Percentiles rank a stretch among this genome's conserved stretches.
These are phyloP conservation scores for Plasmodium sp. DNA, from an alignment of 169 alveolate genomes.

Conservation along the genomic window DNA sequence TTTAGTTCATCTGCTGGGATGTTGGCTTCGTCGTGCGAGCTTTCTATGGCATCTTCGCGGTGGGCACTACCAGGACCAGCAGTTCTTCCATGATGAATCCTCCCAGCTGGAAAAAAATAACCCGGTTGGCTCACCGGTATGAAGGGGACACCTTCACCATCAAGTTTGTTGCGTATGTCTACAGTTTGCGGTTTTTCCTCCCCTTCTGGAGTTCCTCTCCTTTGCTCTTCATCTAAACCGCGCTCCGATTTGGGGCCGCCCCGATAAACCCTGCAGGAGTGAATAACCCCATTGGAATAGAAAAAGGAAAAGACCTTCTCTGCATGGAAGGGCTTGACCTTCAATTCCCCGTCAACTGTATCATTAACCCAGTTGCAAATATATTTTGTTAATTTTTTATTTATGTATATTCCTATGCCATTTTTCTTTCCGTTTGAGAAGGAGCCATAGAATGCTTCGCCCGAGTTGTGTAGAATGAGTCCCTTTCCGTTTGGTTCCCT, in stretches of 20 bases:
- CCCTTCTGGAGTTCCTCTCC: background rate
- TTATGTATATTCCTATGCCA: constrained; percentile 45
- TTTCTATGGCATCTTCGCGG: background rate
- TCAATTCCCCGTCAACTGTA: background rate
- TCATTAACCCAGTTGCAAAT: constrained; percentile 21
- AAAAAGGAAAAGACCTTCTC: constrained; percentile 2
- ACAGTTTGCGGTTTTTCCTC: background rate
- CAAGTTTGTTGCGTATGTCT: background rate
- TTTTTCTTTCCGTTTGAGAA: constrained; percentile 43
- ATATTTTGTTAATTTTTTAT: constrained; percentile 25
- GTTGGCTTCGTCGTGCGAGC: background rate
- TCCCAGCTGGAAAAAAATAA: background rate
- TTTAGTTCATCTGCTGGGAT: background rate
- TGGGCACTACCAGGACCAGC: background rate
- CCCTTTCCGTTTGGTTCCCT: constrained; percentile 42
- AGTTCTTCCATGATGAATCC: background rate
- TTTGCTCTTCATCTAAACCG: background rate
- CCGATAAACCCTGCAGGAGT: background rate
- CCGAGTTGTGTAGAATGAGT: constrained; percentile 22
- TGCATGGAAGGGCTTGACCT: constrained; percentile 7
- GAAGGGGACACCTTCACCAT: background rate
- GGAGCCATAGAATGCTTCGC: constrained; percentile 26
- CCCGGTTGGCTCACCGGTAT: background rate
- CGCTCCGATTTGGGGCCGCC: background rate
- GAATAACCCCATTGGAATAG: constrained; percentile 3